Conservation (phyloP, 208 protist species). For the Crithidia mellificae region DNA sequence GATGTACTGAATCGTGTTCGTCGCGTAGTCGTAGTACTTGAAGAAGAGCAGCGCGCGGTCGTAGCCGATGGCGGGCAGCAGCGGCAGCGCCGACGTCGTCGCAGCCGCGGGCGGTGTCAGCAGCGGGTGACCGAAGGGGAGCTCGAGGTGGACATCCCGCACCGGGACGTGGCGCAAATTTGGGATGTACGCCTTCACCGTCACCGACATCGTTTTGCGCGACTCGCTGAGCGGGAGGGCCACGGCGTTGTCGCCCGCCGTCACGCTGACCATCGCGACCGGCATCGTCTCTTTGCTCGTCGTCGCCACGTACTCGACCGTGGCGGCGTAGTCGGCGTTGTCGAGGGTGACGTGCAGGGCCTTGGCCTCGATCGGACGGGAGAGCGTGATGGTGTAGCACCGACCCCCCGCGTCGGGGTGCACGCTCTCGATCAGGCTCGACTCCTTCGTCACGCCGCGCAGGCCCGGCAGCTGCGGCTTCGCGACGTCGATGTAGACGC, state of each 20-base stretch:
- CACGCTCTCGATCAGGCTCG: slow-evolving; percentile 24
- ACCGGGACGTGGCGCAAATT: slow-evolving; percentile 21
- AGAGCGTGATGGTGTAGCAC: slow-evolving; percentile 32
- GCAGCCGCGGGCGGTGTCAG: slow-evolving; percentile 1
- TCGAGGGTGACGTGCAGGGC: slow-evolving; percentile 25
- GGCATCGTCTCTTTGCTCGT: slow-evolving; percentile 23
- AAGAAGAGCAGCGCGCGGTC: slow-evolving; percentile 70
- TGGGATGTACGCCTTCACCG: slow-evolving; percentile 12
- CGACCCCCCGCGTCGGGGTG: slow-evolving; percentile 8
- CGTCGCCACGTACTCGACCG: slow-evolving; percentile 29
- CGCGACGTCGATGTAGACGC: slow-evolving; percentile 56
- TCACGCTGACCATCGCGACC: slow-evolving; percentile 20
- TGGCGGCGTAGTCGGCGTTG: slow-evolving; percentile 23
- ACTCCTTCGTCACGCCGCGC: slow-evolving; percentile 18
- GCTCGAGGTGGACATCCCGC: slow-evolving; percentile 38
- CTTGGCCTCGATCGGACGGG: slow-evolving; percentile 16
- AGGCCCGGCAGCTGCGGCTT: slow-evolving; percentile 26
- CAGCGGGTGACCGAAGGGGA: slow-evolving; percentile 18
- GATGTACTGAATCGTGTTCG: slow-evolving; percentile 55
- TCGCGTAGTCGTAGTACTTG: slow-evolving; percentile 75
- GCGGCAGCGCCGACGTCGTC: slow-evolving; percentile 4
- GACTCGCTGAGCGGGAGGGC: slow-evolving; percentile 23
- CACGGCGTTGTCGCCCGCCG: slow-evolving; percentile 15
- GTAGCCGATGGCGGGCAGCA: slow-evolving; percentile 34
- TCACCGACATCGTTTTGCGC: slow-evolving; percentile 21